Base-by-base conservation (phyloP, 176 grass and related monocot genomes). In the Triticum monococcum region DNA sequence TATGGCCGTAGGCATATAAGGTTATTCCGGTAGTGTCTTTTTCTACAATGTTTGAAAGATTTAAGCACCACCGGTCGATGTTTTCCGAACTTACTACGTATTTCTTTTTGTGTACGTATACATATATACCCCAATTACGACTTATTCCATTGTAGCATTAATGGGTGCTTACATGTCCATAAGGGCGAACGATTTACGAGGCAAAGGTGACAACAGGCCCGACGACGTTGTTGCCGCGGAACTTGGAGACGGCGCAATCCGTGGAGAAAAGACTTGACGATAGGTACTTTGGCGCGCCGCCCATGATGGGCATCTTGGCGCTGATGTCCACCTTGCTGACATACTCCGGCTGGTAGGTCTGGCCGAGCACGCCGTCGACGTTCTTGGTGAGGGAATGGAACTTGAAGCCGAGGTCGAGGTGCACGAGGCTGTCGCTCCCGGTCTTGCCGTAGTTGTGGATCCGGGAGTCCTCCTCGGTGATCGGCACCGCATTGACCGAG, bases 371-470 rank as follows among this genome's bases (percentile, higher is more conserved):
- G 1, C 89, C 89, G 23, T 86, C 64, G 30, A 96, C 91, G 20
- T 5, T 17, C 2, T 72, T 56, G 80, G 81, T 81, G 78, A 96
- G 91, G 25, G 79, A 56, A 8, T 88, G 61, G 87, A 96, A 96
- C 69, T 88, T 91, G 89, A 93, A 96, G 4, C 84, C 91, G 1
- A 96, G 73, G 64, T 96, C 91, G 2, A 96, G 87, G 82, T 96
- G 91, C 23, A 84, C 94, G 7, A 96, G 87, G 89, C 75, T 88
- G 79, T 96, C 89, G 2, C 66, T 60, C 20, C 8, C 22, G 11
- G 33, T 87, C 37, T 84, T 84, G 32, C 91, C 91, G 30, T 96
- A 96, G 43, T 14, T 79, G 87, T 96, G 94, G 59, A 94, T 36
- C 69, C 31, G 50, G 28, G 88, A 78, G 26, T 96, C 94, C 63